Conservation (phyloP, 257 asterid genomes). For the Fraxinus excelsior region DNA sequence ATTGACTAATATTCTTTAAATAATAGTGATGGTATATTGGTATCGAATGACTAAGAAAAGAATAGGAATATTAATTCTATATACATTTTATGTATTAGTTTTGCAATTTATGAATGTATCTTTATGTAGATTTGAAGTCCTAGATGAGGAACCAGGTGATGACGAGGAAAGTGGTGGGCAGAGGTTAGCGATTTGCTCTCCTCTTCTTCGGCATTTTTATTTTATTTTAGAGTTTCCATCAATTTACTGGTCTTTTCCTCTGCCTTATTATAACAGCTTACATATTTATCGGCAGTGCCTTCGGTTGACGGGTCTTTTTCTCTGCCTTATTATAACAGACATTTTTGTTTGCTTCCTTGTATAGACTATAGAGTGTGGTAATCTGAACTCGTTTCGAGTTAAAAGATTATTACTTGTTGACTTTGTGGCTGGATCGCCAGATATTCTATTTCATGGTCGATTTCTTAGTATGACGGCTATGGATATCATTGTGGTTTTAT, state of each 20-base stretch:
- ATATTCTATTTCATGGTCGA: not conserved
- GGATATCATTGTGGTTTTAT: not conserved
- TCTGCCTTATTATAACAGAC: no score
- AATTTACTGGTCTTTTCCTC: not conserved
- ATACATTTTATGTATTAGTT: not conserved
- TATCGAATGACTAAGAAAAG: not conserved
- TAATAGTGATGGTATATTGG: not conserved
- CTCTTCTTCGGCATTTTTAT: not conserved
- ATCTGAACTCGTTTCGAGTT: not conserved
- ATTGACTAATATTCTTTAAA: no score
- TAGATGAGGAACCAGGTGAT: slow-evolving; percentile 97
- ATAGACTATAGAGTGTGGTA: not conserved
- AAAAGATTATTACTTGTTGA: not conserved
- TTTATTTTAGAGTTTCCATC: not conserved
- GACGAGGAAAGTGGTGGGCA: slow-evolving; percentile 94
- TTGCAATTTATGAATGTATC: slow-evolving; percentile 17
- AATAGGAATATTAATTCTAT: not conserved
- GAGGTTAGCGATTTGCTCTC: slow-evolving; percentile 46
- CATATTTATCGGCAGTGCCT: not conserved
- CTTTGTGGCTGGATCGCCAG: not conserved
- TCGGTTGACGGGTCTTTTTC: not conserved
- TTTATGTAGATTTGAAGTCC: slow-evolving; percentile 74
- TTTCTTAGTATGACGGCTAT: not conserved
- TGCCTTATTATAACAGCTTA: not conserved
- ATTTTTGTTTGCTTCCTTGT: not conserved